Evolutionary conservation across 2,329 filamentous ascomycete genomes (phyloP).

Genomic region (Fusarium protoensiforme): DNA sequence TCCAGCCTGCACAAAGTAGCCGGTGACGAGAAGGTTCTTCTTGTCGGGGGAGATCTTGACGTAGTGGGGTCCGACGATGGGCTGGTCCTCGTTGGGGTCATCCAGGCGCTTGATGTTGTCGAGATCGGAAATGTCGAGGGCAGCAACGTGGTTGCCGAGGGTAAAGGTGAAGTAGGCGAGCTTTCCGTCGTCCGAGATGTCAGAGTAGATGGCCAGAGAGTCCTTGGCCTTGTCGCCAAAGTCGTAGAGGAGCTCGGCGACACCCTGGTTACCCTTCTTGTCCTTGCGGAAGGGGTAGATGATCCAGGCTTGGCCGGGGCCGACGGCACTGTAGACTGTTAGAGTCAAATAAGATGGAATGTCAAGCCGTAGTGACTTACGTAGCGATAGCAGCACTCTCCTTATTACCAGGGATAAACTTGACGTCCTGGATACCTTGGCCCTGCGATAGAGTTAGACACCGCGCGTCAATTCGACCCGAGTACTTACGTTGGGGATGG

Average conservation of each 20-base stretch:
- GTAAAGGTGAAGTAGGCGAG: slow-evolving; percentile 70
- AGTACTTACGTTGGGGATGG: slow-evolving; percentile 63
- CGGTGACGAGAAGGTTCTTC: slow-evolving; percentile 72
- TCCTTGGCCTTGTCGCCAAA: slow-evolving; percentile 67
- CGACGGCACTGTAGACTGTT: slow-evolving; percentile 56
- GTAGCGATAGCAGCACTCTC: slow-evolving; percentile 69
- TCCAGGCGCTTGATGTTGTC: slow-evolving; percentile 70
- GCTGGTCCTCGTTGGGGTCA: slow-evolving; percentile 67
- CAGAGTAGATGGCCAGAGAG: slow-evolving; percentile 69
- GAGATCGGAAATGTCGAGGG: slow-evolving; percentile 71
- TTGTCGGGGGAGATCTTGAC: slow-evolving; percentile 73
- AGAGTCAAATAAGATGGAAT: not conserved
- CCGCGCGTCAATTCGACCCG: rapidly evolving
- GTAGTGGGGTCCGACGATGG: slow-evolving; percentile 71
- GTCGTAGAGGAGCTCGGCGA: slow-evolving; percentile 67
- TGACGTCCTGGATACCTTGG: slow-evolving; percentile 71
- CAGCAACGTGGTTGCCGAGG: slow-evolving; percentile 68
- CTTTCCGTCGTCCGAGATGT: slow-evolving; percentile 68
- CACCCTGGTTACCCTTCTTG: slow-evolving; percentile 65
- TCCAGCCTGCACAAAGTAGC: slow-evolving; percentile 73
- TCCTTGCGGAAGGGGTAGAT: slow-evolving; percentile 71
- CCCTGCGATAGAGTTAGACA: slow-evolving; percentile 47
- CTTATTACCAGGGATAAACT: slow-evolving; percentile 71
- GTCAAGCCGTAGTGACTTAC: slow-evolving; percentile 34
- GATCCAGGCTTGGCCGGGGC: slow-evolving; percentile 71